A percentile compares a stretch with the other conserved stretches of the same genome.
phyloP scores from a whole-genome alignment of 768 basidiomycete species.

The Strobilomyces dryophilus region DNA sequence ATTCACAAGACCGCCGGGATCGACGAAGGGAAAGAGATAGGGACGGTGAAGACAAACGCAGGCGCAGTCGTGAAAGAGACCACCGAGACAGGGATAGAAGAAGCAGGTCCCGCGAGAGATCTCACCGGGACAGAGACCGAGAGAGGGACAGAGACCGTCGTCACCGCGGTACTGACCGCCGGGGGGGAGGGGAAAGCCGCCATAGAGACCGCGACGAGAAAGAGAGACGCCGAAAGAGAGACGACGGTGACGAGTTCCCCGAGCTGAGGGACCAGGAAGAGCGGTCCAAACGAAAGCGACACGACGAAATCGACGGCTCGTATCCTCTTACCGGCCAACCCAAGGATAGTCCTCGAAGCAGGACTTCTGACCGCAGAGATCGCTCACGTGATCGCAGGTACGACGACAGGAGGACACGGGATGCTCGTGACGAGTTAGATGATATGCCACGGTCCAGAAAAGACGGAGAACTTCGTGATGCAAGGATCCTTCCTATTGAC shows the following conservation, averaged over 20 bases:
- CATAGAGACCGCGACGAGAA: constrained; percentile 50
- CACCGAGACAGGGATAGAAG: constrained; percentile 46
- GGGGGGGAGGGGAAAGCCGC: constrained; percentile 51
- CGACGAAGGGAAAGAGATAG: constrained; percentile 47
- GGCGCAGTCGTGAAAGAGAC: constrained; percentile 56
- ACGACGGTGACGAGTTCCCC: constrained; percentile 51
- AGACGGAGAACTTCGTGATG: constrained; percentile 41
- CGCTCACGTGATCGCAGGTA: constrained; percentile 54
- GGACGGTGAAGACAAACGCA: constrained; percentile 56
- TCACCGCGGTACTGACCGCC: constrained; percentile 44
- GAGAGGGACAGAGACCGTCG: constrained; percentile 34
- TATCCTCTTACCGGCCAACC: constrained; percentile 30
- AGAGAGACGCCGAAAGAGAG: constrained; percentile 64
- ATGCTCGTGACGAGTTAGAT: constrained; percentile 59
- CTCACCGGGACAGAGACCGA: constrained; percentile 36
- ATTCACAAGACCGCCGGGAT: constrained; percentile 51
- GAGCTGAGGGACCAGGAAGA: constrained; percentile 46
- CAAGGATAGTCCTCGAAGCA: constrained; percentile 48
- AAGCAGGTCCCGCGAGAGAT: constrained; percentile 49
- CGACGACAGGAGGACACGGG: constrained; percentile 44
- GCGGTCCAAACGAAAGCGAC: constrained; percentile 62
- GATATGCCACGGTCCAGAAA: constrained; percentile 44
- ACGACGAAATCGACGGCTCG: constrained; percentile 49
- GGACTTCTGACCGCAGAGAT: constrained; percentile 41
- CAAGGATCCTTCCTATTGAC: constrained; percentile 38